Evolutionary conservation across 139 green algal species (phyloP), one percentile per base, ranked within the genome.

Genomic region (Diplosphaera chodatii): DNA sequence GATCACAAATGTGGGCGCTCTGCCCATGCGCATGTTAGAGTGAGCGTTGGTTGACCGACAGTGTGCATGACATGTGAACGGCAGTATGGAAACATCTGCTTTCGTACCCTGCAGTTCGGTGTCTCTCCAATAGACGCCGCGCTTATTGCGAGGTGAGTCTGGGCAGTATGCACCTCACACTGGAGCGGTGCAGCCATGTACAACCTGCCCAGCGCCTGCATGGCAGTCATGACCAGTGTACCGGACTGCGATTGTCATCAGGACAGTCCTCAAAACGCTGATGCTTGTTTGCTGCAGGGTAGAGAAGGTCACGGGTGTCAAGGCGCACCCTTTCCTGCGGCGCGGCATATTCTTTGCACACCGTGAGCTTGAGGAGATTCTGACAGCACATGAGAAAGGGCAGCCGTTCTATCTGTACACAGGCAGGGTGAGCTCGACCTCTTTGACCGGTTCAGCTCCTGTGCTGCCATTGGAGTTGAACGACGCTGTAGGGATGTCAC

Each of bases 371-470:
- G 70, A 86, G 21, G 80, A 92, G 68, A 84, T 99, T 32, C 80
- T 99, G 64, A 85, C 98, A 76, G 86, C 83, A 55, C 93, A 97
- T 67, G 95, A 99, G 76, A 85, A 87, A 64, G 92, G 92, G 4
- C 74, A 95, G 41, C 91, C 88, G 15, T 98, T 99, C 70, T 99
- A 99, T 84, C 80, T 99, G 18, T 99, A 99, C 88, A 97, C 92
- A 16, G 91, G 91, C 20, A 65, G 90, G 71, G 89, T 94, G 78
- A 76, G 82, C 37, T n/a, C n/a, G 33, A 18, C 40, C 30, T 40
- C 3, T 28, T 15, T 41, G 2, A 8, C 10, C 15, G 25, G n/a
- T 15, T 48, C 23, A 40, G 67, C 25, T 41, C 37, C 72, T 41
- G 22, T 74, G 32, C 18, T 10, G 29, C 13, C 27, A 34, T 3